Conservation (phyloP, 139 green algal species). For the Zygnema circumcarinatum region DNA sequence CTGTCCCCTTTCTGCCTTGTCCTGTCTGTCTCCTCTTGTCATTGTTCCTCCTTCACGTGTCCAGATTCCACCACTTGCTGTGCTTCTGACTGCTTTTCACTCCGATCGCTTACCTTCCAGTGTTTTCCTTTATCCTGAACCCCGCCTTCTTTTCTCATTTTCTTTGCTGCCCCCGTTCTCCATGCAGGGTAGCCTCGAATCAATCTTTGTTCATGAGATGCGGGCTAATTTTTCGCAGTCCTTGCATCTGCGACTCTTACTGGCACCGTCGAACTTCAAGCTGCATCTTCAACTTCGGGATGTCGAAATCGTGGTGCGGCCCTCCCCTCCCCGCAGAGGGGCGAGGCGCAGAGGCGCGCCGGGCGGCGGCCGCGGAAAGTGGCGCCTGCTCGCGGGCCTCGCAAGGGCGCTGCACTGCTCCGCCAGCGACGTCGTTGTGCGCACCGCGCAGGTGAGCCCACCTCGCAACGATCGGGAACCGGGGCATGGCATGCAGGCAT, state of each 20-base stretch:
- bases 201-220: background rate
- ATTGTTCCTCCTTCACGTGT: background rate
- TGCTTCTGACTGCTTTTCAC: background rate
- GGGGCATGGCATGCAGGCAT: too few species aligned
- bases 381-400: background rate
- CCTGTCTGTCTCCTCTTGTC: background rate
- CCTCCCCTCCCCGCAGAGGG: background rate
- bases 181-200: background rate
- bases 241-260: background rate
- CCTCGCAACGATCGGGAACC: too few species aligned
- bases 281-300: constrained; percentile 13
- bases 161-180: background rate
- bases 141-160: background rate
- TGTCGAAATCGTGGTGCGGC: constrained; percentile 21
- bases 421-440: background rate
- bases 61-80: background rate
- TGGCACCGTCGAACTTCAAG: background rate
- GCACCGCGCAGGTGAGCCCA: background rate
- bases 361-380: background rate
- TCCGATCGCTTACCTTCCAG: background rate
- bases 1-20: background rate
- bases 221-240: background rate
- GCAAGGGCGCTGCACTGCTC: background rate
- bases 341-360: background rate
- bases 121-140: background rate